phyloP scores from a whole-genome alignment of 2,329 filamentous ascomycete species.

The Rhytidhysteron rufulum region DNA sequence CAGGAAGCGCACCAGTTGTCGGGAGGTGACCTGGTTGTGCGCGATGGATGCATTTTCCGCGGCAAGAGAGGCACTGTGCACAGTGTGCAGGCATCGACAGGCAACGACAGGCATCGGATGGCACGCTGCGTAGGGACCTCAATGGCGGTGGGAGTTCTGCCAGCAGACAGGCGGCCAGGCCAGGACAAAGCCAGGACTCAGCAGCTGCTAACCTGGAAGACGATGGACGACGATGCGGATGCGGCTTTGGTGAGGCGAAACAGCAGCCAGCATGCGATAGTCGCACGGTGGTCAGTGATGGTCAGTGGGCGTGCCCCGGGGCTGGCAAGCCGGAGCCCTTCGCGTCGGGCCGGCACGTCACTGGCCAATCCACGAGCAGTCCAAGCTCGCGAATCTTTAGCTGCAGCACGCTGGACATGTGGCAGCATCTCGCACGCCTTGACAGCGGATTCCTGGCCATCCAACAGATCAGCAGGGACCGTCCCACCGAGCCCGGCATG shows the following conservation, averaged over 20 bases:
- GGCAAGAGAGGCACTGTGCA: no score
- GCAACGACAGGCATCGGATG: no score
- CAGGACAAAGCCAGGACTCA: no score
- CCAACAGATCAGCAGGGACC: slow-evolving; percentile 16
- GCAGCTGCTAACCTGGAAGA: no score
- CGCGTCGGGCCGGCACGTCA: neutral
- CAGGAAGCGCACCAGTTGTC: no score
- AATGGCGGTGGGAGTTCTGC: no score
- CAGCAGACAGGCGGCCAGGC: no score
- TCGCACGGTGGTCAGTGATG: no score
- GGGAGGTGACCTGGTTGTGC: no score
- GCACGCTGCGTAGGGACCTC: no score
- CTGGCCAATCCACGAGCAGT: slow-evolving; percentile 27
- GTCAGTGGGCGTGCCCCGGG: slow-evolving; percentile 21
- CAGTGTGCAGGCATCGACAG: no score
- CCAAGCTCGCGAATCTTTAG: slow-evolving; percentile 30
- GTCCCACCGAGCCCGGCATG: slow-evolving; percentile 6
- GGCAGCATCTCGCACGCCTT: slow-evolving; percentile 32
- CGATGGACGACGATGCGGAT: neutral
- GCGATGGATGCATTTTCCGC: no score
- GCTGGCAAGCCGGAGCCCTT: slow-evolving; percentile 17
- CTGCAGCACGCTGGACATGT: slow-evolving; percentile 38
- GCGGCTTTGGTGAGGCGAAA: slow-evolving; percentile 24
- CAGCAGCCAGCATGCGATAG: slow-evolving; percentile 16
- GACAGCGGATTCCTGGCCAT: slow-evolving; percentile 32